Conservation (phyloP, 371 early-diverging fungal species). For the Lichtheimia ramosa region DNA sequence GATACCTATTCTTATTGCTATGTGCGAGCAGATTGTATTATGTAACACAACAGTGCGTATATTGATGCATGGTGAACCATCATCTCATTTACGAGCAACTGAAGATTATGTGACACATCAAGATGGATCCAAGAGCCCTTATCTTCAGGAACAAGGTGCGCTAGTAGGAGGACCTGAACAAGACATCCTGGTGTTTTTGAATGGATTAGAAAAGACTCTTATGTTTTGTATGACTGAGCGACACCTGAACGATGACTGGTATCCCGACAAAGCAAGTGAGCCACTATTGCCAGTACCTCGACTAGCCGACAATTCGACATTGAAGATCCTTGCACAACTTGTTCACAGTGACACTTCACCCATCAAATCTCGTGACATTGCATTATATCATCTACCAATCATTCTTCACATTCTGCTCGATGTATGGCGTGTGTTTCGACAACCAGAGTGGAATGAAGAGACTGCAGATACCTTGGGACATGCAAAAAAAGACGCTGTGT, state of each 20-base stretch:
- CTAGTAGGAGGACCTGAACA: conserved; percentile 38
- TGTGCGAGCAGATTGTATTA: conserved; percentile 62
- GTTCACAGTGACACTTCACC: conserved; percentile 13
- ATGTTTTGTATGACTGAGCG: conserved; percentile 63
- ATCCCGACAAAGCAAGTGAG: conserved; percentile 14
- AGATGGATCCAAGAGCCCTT: conserved; percentile 5
- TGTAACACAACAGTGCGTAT: conserved; percentile 41
- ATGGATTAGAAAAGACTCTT: conserved; percentile 65
- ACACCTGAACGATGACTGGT: conserved; percentile 36
- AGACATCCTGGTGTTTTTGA: conserved; percentile 59
- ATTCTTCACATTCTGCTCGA: conserved; percentile 53
- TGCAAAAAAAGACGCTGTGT: conserved; percentile 42
- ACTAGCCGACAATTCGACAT: conserved; percentile 22
- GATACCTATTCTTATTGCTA: conserved; percentile 60
- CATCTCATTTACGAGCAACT: neutral
- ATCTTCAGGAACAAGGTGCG: conserved; percentile 18
- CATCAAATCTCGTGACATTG: conserved; percentile 44
- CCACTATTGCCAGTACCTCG: conserved; percentile 17
- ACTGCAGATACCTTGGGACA: conserved; percentile 23
- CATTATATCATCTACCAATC: conserved; percentile 55
- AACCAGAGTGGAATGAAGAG: conserved; percentile 24
- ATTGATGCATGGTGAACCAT: conserved; percentile 31
- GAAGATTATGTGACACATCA: neutral
- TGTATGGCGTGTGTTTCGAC: conserved; percentile 54
- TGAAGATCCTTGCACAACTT: conserved; percentile 32